Conservation (phyloP, 1,139 yeast species). For the Meyerozyma athensensis region DNA sequence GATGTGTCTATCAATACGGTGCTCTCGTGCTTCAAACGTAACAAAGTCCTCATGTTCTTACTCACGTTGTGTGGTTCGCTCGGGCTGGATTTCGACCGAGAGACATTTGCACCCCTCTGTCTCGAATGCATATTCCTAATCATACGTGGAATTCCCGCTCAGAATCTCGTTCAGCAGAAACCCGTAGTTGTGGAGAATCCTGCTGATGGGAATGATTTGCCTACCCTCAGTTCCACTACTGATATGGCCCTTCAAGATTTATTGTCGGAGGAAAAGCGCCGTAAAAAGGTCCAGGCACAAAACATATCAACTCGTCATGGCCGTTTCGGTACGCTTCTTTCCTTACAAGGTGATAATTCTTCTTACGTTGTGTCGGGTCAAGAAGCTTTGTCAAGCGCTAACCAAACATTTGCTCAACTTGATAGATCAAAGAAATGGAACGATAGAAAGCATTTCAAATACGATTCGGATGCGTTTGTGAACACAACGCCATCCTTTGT, state of each 20-base stretch:
- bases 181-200: constrained; percentile 7
- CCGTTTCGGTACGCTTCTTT: constrained; percentile 81
- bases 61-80: constrained; percentile 65
- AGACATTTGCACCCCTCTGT: constrained; percentile 56
- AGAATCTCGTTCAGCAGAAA: constrained; percentile 11
- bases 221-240: constrained; percentile 21
- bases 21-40: constrained; percentile 52
- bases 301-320: constrained; percentile 75
- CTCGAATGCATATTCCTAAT: constrained; percentile 69
- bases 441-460: constrained; percentile 36
- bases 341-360: constrained; percentile 58
- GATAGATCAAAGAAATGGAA: constrained; percentile 71
- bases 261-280: constrained; percentile 52
- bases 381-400: constrained; percentile 49
- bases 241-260: constrained; percentile 48
- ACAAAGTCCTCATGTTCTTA: constrained; percentile 68
- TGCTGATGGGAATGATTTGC: constrained; percentile 12
- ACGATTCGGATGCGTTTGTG: constrained; percentile 41
- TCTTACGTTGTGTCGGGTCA: constrained; percentile 73
- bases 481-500: constrained; percentile 24
- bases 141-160: constrained; percentile 44
- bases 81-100: constrained; percentile 58
- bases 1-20: constrained; percentile 67
- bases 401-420: constrained; percentile 47
- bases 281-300: constrained; percentile 47